These are phyloP conservation scores for Blastomyces emzantsi DNA, from an alignment of 2,329 filamentous ascomycete species.

Conservation along the genomic window DNA sequence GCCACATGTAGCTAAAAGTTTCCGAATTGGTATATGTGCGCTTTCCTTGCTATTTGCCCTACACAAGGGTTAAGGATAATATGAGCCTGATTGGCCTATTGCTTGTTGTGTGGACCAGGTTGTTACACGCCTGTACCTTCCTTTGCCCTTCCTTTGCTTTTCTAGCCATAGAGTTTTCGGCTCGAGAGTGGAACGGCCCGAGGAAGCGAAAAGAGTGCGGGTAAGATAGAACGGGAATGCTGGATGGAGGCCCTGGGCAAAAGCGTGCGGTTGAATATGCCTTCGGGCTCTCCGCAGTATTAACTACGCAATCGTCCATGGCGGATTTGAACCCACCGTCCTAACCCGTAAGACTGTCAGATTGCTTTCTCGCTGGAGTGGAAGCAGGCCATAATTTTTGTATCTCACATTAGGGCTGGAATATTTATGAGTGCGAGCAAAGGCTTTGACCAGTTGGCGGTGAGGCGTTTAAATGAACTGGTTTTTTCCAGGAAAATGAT, in stretches of 20 bases:
- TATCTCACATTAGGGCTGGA: neutral
- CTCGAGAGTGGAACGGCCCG: neutral
- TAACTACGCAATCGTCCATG: neutral
- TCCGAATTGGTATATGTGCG: slow-evolving; percentile 5
- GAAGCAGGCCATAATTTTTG: neutral
- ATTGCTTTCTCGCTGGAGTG: neutral
- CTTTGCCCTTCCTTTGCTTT: neutral
- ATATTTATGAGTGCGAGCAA: neutral
- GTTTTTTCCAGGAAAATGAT: neutral
- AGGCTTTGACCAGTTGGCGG: neutral
- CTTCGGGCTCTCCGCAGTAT: neutral
- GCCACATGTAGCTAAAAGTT: neutral
- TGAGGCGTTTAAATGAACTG: neutral
- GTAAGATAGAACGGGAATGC: neutral
- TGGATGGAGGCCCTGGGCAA: neutral
- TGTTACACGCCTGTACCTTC: neutral
- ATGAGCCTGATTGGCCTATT: slow-evolving; percentile 1
- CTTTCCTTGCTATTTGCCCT: neutral
- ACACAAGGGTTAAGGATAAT: neutral
- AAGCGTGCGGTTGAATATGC: neutral
- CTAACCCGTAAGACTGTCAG: neutral
- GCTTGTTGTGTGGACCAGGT: neutral
- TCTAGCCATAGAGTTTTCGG: neutral
- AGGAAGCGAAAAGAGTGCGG: neutral
- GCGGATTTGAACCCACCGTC: neutral